phyloP scores from a whole-genome alignment of 768 basidiomycete species.

The Boletus sp. region DNA sequence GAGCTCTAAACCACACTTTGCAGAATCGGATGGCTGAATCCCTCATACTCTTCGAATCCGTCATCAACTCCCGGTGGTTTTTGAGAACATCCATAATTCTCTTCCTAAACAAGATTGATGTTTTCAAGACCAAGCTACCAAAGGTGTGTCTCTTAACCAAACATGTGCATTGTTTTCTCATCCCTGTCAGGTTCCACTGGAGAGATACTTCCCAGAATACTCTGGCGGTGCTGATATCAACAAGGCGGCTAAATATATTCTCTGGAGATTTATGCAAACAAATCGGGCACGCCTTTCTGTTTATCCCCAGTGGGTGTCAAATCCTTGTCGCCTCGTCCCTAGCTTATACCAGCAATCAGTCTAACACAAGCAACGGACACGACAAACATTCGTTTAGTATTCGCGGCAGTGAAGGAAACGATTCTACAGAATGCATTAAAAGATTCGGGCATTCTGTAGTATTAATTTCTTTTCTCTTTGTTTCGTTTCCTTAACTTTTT shows the following conservation, averaged over 20 bases:
- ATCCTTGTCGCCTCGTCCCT: background rate
- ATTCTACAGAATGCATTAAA: conserved; percentile 85
- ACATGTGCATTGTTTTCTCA: background rate
- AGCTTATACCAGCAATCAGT: conserved; percentile 33
- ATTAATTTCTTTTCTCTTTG: background rate
- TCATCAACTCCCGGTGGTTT: conserved; percentile 82
- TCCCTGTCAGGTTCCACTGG: conserved; percentile 57
- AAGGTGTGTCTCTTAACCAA: conserved; percentile 29
- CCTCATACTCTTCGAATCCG: conserved; percentile 68
- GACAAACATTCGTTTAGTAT: conserved; percentile 75
- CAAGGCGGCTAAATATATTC: conserved; percentile 90
- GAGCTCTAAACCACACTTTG: background rate
- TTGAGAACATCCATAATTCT: conserved; percentile 62
- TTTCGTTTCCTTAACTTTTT: background rate
- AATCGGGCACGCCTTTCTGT: conserved; percentile 81
- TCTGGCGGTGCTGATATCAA: conserved; percentile 87
- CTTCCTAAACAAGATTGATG: conserved; percentile 70
- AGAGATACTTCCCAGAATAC: conserved; percentile 82
- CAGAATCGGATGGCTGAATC: conserved; percentile 78
- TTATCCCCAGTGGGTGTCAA: conserved; percentile 75
- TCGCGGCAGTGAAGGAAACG: conserved; percentile 90
- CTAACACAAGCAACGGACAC: conserved; percentile 89
- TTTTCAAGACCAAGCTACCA: conserved; percentile 72
- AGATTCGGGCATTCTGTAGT: conserved; percentile 77
- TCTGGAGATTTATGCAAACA: conserved; percentile 94